Conservation (phyloP, 2,329 filamentous ascomycete genomes). For the Colletotrichum viniferum region DNA sequence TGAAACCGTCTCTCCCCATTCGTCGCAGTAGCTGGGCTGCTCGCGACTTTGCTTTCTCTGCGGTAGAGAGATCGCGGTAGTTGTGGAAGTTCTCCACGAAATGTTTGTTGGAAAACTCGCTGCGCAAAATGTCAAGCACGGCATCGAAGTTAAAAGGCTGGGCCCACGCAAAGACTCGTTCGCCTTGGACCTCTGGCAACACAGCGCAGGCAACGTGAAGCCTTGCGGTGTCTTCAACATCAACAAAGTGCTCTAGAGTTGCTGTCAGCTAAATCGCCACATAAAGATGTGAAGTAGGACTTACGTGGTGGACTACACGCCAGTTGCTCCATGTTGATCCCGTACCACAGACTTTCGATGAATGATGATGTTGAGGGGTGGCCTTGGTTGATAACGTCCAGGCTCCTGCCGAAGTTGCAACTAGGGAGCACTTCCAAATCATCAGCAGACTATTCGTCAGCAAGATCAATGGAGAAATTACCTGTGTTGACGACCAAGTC, state of each 20-base stretch:
- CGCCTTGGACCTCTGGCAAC: constrained; percentile 44
- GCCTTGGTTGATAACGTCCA: constrained; percentile 26
- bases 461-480: constrained; percentile 23
- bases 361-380: constrained; percentile 27
- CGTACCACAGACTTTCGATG: constrained; percentile 27
- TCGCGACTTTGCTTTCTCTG: not conserved
- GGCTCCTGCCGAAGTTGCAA: constrained; percentile 28
- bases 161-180: constrained; percentile 60
- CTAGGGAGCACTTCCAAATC: constrained; percentile 29
- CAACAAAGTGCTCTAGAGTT: constrained; percentile 45
- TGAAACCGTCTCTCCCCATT: not conserved
- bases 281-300: not conserved
- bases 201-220: constrained; percentile 58
- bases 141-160: constrained; percentile 51
- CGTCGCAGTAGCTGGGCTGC: not conserved
- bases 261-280: not conserved
- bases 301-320: constrained; percentile 6
- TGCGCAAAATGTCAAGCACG: constrained; percentile 34
- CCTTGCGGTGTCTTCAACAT: constrained; percentile 53
- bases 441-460: constrained; percentile 14
- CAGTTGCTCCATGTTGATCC: constrained; percentile 9
- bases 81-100: constrained; percentile 29
- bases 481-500: constrained; percentile 34
- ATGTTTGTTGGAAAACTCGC: constrained; percentile 14
- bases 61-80: not conserved